Base-by-base conservation (phyloP, 768 basidiomycete genomes). In the Leccinum arenicola region DNA sequence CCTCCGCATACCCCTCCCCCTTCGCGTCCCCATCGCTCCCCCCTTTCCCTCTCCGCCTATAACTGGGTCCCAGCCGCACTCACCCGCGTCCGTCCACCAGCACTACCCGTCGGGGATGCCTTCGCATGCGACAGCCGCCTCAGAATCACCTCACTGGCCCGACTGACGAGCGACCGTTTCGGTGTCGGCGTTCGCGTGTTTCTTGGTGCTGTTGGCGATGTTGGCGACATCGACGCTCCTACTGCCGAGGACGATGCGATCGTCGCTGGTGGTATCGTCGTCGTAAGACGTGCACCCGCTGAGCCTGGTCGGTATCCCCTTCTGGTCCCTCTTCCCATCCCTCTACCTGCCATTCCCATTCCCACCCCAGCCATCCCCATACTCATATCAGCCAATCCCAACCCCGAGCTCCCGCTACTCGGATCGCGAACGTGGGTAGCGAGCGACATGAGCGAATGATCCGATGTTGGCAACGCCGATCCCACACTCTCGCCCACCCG, bases 91-190 rank as follows among this genome's bases (percentile, higher is more conserved):
- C 38, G 38, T 40, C 38, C 38, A 1, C 38, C 17, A 36, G 6
- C 17, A 40, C 17, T 17, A 9, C 17, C 14, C 48, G 12, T 49
- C 48, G 14, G 23, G 3, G 48, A 27, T 7, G 40, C 3, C 19
- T 27, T 33, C 56, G 69, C 64, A 50, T 61, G 63, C 53, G 70
- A 69, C 49, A 67, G 23, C 50, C 68, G 64, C 15, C 62, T 61
- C 19, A 73, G 38, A 10, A 72, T 56, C 9, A 68, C 59, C 43
- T 71, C 71, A 10, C 71, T 70, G 25, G 70, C 72, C 29, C 29
- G 29, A 29, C 27, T 29, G 2, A 29, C 27, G 27, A 29, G 27
- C 27, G 27, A 29, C 27, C 52, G 35, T 3, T 53, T 49, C 1
- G 64, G 50, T 3, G 27, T 29, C 27, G 27, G 40, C 36, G 35